phyloP scores from a whole-genome alignment of 2,329 filamentous ascomycete species.

The Acrocalymma vagum region DNA sequence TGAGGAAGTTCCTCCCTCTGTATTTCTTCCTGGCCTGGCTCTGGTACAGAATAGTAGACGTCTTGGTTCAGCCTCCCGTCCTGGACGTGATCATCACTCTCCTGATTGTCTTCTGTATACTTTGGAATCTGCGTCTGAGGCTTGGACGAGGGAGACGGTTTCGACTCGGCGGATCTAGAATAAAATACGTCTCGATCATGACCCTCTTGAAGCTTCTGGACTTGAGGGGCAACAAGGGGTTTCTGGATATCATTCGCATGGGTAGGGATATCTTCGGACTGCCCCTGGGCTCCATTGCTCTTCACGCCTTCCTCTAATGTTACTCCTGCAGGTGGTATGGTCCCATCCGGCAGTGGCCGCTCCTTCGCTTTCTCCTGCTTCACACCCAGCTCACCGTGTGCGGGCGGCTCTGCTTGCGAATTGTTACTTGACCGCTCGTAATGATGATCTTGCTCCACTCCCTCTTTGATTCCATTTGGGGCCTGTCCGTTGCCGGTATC shows the following conservation, averaged over 20 bases:
- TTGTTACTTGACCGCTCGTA: conserved; percentile 56
- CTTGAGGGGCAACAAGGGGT: conserved; percentile 24
- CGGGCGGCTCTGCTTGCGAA: conserved; percentile 45
- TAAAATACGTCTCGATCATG: conserved; percentile 67
- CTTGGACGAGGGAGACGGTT: conserved; percentile 60
- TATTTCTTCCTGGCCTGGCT: conserved; percentile 25
- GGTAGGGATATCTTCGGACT: conserved; percentile 63
- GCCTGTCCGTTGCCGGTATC: conserved; percentile 35
- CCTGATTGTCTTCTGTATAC: conserved; percentile 56
- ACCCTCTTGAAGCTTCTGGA: conserved; percentile 41
- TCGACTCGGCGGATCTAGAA: conserved; percentile 56
- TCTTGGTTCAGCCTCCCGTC: conserved; percentile 62
- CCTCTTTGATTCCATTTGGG: conserved; percentile 34
- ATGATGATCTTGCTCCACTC: conserved; percentile 60
- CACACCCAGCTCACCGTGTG: conserved; percentile 52
- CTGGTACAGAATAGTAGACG: conserved; percentile 57
- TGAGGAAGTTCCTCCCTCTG: conserved; percentile 35
- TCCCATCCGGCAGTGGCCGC: conserved; percentile 59
- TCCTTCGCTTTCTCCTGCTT: conserved; percentile 56
- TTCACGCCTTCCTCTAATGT: conserved; percentile 35
- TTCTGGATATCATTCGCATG: conserved; percentile 56
- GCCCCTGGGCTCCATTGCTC: too few species aligned
- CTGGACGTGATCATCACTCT: conserved; percentile 49
- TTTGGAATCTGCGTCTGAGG: conserved; percentile 66
- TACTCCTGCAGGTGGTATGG: conserved; percentile 53